Base-by-base conservation (phyloP, 257 asterid genomes). In the Lantana camara region DNA sequence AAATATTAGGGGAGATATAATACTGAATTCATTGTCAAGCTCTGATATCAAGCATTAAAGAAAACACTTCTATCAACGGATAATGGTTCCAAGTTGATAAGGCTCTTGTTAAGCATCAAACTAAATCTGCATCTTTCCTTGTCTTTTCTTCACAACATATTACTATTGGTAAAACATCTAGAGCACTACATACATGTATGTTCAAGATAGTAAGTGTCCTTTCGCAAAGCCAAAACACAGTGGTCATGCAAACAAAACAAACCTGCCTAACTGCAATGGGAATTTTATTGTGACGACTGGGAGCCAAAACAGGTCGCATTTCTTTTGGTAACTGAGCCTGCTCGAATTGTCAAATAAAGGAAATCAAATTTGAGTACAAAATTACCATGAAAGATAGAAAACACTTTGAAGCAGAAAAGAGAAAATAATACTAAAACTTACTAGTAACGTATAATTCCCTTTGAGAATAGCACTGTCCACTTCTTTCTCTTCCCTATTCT, bases 271-370 rank as follows among this genome's bases (percentile, higher is more conserved):
- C 82, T 19, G 95, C 57, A 41, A 37, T 21, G 29, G 97, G 80
- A 69, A 94, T 77, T 88, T 88, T 94, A 77, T 88, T 90, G 77
- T 84, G 89, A 57, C 86, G 84, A 67, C 76, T 57, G 40, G 95
- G 72, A 59, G 95, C 96, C 80, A 94, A 77, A 79, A 73, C 82
- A 44, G 99, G 97, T 30, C 87, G 85, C 96, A 86, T 94, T n/a
- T 90, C 97, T 84, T 82, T 84, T 1, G 96, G 99, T 24, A 94
- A 83, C 77, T 90, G 96, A 68, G 89, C 93, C 99, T 94, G 94
- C 72, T 69, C 77, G 50, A 75, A 63, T 45, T 19, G 40, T 55
- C 50, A 70, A 60, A 66, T 57, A 23, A 67, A 55, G 42, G 62
- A 60, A 54, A 49, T 47, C 51, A 34, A 35, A 7, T 63, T 45